Evolutionary conservation across 768 basidiomycete genomes (phyloP), one percentile per base, ranked within the genome.

Genomic region (Lentinus brumalis): DNA sequence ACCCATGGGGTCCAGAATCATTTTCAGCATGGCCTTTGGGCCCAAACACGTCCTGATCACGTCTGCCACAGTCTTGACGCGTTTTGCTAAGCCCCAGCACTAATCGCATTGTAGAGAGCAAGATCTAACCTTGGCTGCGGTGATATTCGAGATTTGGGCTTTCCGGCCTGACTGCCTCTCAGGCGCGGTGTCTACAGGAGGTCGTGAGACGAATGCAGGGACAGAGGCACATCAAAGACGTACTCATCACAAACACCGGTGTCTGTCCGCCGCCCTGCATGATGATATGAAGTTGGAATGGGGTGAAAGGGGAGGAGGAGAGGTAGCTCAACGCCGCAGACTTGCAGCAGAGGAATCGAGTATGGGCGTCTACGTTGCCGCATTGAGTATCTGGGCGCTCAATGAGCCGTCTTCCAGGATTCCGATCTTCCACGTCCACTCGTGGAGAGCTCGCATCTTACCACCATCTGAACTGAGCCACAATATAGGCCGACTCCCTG

Each of bases 1-100:
- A 54, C 97, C 97, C 97, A 99, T 98, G 1, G 96, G 96, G 78
- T 98, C 96, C 46, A 98, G 77, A 67, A 98, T 97, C 97, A 99
- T 98, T 82, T 98, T 99, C 54, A 98, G 79, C 97, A 98, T 98
- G 44, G 97, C 88, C 71, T 97, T 96, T 0, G 96, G 96, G 1
- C 96, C 97, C 39, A 98, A 75, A 83, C 97, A 98, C 63, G 96
- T 98, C 62, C 96, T 77, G 68, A 98, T 98, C 5, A 99, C 96
- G 81, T 98, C 97, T 63, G 96, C 94, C 1, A 98, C 95, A 9
- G 94, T 97, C 95, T 21, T n/a, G 14, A 8, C 15, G 39, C 39
- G 15, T 16, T 18, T 50, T 53, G 53, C 45, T 58, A 1, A 45
- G 57, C 21, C 21, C 21, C 21, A 26, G 21, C 21, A 26, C 21